Evolutionary conservation across 768 basidiomycete species (phyloP), one percentile per base, ranked within the genome.

Genomic region (Amylocystis lapponica): DNA sequence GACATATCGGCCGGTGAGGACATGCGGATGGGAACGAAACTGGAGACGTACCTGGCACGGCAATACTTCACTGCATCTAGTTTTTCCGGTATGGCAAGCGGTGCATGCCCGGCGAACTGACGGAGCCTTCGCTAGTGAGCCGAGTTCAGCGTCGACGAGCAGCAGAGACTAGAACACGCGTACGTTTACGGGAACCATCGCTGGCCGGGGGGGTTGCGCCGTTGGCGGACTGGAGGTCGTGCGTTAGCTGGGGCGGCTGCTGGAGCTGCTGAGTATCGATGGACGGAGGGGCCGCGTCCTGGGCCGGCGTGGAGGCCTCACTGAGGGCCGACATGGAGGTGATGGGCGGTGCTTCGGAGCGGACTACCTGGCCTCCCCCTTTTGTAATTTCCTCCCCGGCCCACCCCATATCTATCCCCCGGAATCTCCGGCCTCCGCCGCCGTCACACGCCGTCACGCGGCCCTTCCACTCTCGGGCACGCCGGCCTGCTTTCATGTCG

Each of bases 21-120:
- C n/a, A 30, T 33, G 23, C 31, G n/a, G 31, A 36, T 27, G 19
- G 19, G 31, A 43, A 33, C 32, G 16, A 40, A 11, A 49, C 57
- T 26, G 35, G 45, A 38, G 34, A 39, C 64, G 10, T 50, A 83
- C 85, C 78, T 87, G 86, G 64, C 86, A 89, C 7, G 86, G 86
- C 16, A 89, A 71, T 26, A 78, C 79, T 64, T 89, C 86, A 53
- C 83, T 86, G 55, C 86, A 89, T 53, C 86, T 70, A 11, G 86
- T 89, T 67, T 89, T 89, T 39, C 86, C 86, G 39, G 83, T 69
- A 62, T 89, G 86, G 64, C 86, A 89, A 12, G 86, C 82, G 29
- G 79, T 75, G 51, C 86, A 89, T 1, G 86, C 86, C 49, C 86
- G 73, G 50, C 86, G 77, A 42, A 87, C 86, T 33, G 85, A 87